Conservation (phyloP, 371 early-diverging fungal species). For the Funneliformis caledonium region DNA sequence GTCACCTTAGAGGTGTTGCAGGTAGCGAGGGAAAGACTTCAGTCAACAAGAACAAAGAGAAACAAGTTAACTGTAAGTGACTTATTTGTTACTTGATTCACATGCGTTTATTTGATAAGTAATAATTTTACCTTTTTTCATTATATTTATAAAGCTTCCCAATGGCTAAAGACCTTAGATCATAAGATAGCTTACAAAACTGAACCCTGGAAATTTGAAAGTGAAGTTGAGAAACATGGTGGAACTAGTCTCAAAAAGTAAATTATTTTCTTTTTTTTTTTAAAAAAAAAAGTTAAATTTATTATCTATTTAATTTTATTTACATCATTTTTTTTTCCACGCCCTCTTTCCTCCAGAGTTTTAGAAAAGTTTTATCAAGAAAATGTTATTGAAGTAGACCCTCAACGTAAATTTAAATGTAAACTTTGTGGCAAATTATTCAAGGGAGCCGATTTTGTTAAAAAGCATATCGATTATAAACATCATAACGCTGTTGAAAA, state of each 20-base stretch:
- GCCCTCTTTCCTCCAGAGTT: constrained; percentile 45
- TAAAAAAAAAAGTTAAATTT: neutral
- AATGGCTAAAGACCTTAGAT: constrained; percentile 69
- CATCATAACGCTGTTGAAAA: constrained; percentile 76
- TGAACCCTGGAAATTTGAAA: constrained; percentile 63
- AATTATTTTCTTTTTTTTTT: constrained; percentile 46
- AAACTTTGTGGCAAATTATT: constrained; percentile 92
- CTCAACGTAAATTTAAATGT: constrained; percentile 89
- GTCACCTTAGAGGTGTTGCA: constrained; percentile 65
- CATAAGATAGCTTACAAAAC: constrained; percentile 65
- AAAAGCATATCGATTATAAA: constrained; percentile 89
- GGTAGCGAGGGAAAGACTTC: constrained; percentile 33
- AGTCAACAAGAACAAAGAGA: constrained; percentile 44
- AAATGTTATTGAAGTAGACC: constrained; percentile 67
- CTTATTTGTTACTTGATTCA: neutral
- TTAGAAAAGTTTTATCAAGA: constrained; percentile 58
- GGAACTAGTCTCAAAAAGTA: constrained; percentile 77
- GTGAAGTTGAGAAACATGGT: constrained; percentile 72
- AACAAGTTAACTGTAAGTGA: constrained; percentile 28
- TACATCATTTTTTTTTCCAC: neutral
- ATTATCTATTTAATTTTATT: neutral
- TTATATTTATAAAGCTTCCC: constrained; percentile 47
- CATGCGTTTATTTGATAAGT: neutral
- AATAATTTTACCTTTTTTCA: neutral
- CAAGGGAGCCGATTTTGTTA: constrained; percentile 91